Conservation (phyloP, 768 basidiomycete species). For the Termitomyces sp. region DNA sequence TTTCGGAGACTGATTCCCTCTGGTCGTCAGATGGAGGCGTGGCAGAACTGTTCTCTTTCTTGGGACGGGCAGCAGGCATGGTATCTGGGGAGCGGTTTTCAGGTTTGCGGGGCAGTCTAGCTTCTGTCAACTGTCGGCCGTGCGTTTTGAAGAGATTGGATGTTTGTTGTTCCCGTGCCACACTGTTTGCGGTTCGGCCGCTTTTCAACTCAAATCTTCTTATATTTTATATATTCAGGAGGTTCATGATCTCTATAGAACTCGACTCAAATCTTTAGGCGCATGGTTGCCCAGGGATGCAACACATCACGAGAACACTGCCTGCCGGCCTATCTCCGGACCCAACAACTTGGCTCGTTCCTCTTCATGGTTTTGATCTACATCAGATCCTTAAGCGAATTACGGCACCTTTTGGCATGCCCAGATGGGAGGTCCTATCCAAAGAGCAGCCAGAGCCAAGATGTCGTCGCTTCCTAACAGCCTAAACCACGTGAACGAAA, state of each 20-base stretch:
- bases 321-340: slow-evolving; percentile 43
- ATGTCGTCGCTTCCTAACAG: not conserved
- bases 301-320: slow-evolving; percentile 38
- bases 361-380: slow-evolving; percentile 30
- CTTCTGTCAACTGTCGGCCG: slow-evolving; percentile 20
- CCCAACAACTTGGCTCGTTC: slow-evolving; percentile 31
- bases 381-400: slow-evolving; percentile 27
- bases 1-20: slow-evolving; percentile 59
- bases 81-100: slow-evolving; percentile 26
- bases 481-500: slow-evolving; percentile 24
- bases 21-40: slow-evolving; percentile 65
- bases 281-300: slow-evolving; percentile 28
- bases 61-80: slow-evolving; percentile 67
- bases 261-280: slow-evolving; percentile 18
- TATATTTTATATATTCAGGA: slow-evolving; percentile 38
- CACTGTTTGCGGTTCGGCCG: slow-evolving; percentile 36
- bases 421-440: slow-evolving; percentile 19
- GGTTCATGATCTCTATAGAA: slow-evolving; percentile 24
- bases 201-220: slow-evolving; percentile 33
- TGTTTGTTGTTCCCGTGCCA: slow-evolving; percentile 43
- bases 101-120: slow-evolving; percentile 23
- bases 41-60: slow-evolving; percentile 61
- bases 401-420: slow-evolving; percentile 30
- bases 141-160: slow-evolving; percentile 32
- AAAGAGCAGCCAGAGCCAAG: no score